Evolutionary conservation across 306 rosid species (phyloP).

Genomic region (Delonix regia): DNA sequence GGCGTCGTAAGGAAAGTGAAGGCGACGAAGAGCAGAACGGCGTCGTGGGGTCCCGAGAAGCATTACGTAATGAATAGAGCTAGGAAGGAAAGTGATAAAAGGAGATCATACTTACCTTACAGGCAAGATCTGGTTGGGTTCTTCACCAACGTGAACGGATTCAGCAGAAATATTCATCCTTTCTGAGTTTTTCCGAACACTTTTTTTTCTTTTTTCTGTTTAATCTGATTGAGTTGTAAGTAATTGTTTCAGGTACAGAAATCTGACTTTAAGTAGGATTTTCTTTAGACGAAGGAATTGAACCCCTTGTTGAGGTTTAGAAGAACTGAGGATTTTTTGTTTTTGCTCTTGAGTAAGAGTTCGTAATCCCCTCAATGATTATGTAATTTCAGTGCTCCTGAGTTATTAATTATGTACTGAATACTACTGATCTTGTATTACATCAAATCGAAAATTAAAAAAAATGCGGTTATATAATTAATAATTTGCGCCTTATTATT

Average conservation of each 20-base stretch:
- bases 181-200: slow-evolving; percentile 48
- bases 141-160: slow-evolving; percentile 61
- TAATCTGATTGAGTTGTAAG: slow-evolving; percentile 3
- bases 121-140: slow-evolving; percentile 67
- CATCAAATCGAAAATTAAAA: not conserved
- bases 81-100: slow-evolving; percentile 66
- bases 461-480: not conserved
- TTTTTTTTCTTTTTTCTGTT: no score
- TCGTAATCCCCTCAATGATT: slow-evolving; percentile 2
- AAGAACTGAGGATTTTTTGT: not conserved
- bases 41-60: slow-evolving; percentile 66
- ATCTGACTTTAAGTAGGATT: slow-evolving; percentile 7
- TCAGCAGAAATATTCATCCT: slow-evolving; percentile 79
- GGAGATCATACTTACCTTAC: slow-evolving; percentile 82
- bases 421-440: not conserved
- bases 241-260: slow-evolving; percentile 12
- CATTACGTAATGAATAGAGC: slow-evolving; percentile 67
- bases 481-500: not conserved
- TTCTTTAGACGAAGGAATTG: not conserved
- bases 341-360: not conserved
- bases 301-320: not conserved
- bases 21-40: slow-evolving; percentile 35
- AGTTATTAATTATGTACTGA: not conserved
- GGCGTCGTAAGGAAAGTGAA: slow-evolving; percentile 29
- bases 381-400: not conserved